Evolutionary conservation across 2,329 filamentous ascomycete genomes (phyloP), one percentile per base, ranked within the genome.

Genomic region (Nakataea oryzae): DNA sequence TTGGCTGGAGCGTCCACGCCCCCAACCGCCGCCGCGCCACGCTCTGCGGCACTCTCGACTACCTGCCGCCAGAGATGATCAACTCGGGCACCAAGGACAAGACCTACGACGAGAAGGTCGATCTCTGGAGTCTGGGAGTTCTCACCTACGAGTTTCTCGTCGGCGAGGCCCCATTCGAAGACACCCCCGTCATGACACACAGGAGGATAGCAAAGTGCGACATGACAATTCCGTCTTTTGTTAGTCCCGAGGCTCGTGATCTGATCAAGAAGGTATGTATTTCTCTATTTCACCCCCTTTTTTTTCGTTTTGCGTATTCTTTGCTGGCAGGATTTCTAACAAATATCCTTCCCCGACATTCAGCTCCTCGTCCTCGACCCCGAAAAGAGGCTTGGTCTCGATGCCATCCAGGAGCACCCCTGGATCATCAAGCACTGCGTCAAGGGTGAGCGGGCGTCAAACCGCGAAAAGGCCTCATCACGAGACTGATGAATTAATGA

Each of bases 341-440:
- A 50, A 50, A n/a, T 6, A 6, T 50, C 21, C 24, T 11, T 50
- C n/a, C n/a, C n/a, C n/a, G 58, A 54, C 60, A 57, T 27, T n/a
- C 74, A 90, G 90, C 79, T 96, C 54, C 84, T 99, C 56, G 91
- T 97, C 26, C 82, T 97, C 62, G 92, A 97, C 71, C 95, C 95
- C 0, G 91, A 96, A 70, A 96, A 96, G 81, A 83, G 95, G 66
- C 90, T 99, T 68, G 85, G 92, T 3, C 84, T 99, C 13, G 92
- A 96, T 21, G 88, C 96, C 63, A 89, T 97, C 50, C 88, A 93
- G 74, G 82, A 82, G 61, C 95, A 97, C 74, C 93, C 95, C 24
- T 99, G 95, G 95, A 96, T 99, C 70, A 74, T 97, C 68, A 97
- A 97, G 80, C 91, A 97, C 75, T 97, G 93, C 74, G 82, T 88